Conservation (phyloP, 2,329 filamentous ascomycete genomes). For the Chaetomiaceae sp. region DNA sequence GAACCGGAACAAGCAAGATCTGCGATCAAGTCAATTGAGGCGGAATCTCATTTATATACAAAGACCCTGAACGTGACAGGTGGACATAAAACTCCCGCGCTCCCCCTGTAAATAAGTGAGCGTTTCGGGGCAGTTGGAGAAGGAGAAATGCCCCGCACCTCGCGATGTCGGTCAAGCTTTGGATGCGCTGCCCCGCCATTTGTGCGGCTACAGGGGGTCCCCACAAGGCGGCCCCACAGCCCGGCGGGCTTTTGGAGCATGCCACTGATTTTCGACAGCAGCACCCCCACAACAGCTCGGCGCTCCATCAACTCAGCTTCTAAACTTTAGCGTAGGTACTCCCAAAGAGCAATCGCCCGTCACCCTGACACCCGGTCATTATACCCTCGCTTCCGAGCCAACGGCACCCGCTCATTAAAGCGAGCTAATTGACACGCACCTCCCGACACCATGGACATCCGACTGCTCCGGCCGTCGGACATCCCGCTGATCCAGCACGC, state of each 20-base stretch:
- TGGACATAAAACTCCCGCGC: conserved; percentile 3
- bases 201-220: conserved; percentile 25
- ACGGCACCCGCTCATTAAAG: neutral
- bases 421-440: too few species aligned
- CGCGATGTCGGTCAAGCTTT: conserved; percentile 17
- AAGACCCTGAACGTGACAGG: neutral
- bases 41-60: neutral
- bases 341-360: too few species aligned
- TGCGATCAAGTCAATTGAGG: neutral
- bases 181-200: conserved; percentile 27
- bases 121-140: too few species aligned
- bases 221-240: conserved; percentile 15
- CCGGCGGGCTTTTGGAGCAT: neutral
- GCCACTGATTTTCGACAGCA: conserved; percentile 14
- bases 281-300: conserved; percentile 17
- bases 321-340: too few species aligned
- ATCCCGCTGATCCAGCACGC: conserved; percentile 93
- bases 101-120: too few species aligned
- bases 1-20: neutral
- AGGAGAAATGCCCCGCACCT: conserved; percentile 19
- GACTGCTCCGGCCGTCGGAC: conserved; percentile 75
- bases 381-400: too few species aligned
- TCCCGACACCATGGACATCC: conserved; percentile 71
- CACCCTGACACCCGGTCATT: too few species aligned
- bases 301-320: neutral